Conservation (phyloP, 169 alveolate species). For the Plasmodium vivax region DNA sequence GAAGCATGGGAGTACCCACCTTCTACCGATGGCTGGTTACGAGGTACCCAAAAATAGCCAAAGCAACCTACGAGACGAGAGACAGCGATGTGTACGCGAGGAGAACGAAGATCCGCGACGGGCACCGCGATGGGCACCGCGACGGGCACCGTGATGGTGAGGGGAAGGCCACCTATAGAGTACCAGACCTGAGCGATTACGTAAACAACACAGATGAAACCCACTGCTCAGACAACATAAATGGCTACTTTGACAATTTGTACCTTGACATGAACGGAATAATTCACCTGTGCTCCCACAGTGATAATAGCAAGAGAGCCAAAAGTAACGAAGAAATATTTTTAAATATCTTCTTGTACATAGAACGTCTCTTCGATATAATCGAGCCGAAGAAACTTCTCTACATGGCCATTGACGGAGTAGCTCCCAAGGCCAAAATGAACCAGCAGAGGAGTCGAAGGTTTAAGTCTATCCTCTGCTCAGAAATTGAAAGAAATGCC, state of each 20-base stretch:
- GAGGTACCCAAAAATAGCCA: constrained; percentile 95
- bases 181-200: constrained; percentile 81
- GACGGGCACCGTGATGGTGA: constrained; percentile 8
- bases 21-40: constrained; percentile 97
- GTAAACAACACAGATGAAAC: constrained; percentile 70
- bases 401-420: constrained; percentile 99
- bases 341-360: constrained; percentile 91
- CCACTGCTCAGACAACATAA: constrained; percentile 81
- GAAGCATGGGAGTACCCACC: constrained; percentile 98
- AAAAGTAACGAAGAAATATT: constrained; percentile 94
- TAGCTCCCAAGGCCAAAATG: constrained; percentile 99
- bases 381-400: constrained; percentile 95
- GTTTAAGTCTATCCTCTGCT: constrained; percentile 89
- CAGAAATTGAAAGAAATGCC: constrained; percentile 72
- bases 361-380: constrained; percentile 94
- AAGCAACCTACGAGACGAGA: constrained; percentile 84
- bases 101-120: constrained; percentile 59
- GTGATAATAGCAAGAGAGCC: constrained; percentile 90
- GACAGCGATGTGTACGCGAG: constrained; percentile 84
- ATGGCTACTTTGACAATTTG: constrained; percentile 96
- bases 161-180: constrained; percentile 75
- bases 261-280: constrained; percentile 99
- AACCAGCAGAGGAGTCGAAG: constrained; percentile 98
- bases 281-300: constrained; percentile 98
- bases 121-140: background rate